Evolutionary conservation across 2,329 filamentous ascomycete genomes (phyloP).

Genomic region (Penicillium sclerotigenum): DNA sequence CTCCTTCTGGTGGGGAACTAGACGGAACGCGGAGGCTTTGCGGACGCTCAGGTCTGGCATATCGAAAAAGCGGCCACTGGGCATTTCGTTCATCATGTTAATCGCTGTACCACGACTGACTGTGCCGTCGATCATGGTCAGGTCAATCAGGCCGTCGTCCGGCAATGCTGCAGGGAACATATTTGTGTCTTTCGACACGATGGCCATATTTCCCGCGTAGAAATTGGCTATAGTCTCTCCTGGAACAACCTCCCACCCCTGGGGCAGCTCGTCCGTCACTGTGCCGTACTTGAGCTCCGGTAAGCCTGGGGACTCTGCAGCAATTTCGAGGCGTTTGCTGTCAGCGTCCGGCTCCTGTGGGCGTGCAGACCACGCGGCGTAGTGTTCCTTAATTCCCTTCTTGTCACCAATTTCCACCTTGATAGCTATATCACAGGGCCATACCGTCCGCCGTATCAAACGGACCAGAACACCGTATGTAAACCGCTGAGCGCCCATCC

Average conservation of each 20-base stretch:
- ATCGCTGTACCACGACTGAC: conserved; percentile 65
- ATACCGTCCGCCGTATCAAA: conserved; percentile 70
- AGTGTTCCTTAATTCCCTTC: conserved; percentile 68
- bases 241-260: conserved; percentile 70
- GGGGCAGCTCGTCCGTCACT: conserved; percentile 70
- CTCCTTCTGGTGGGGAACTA: conserved; percentile 68
- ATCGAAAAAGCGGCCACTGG: conserved; percentile 74
- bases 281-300: conserved; percentile 77
- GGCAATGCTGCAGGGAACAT: conserved; percentile 79
- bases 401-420: conserved; percentile 80
- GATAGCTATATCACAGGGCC: conserved; percentile 84
- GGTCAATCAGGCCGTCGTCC: conserved; percentile 79
- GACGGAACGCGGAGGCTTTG: conserved; percentile 83
- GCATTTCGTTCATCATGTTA: conserved; percentile 67
- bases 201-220: conserved; percentile 92
- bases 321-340: conserved; percentile 29
- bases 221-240: conserved; percentile 84
- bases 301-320: conserved; percentile 55
- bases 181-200: conserved; percentile 80
- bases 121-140: conserved; percentile 76
- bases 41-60: conserved; percentile 72
- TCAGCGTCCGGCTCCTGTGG: conserved; percentile 28
- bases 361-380: conserved; percentile 49
- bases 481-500: conserved; percentile 87
- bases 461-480: conserved; percentile 78